Evolutionary conservation across 306 rosid species (phyloP).

Genomic region (Luffa acutangula): DNA sequence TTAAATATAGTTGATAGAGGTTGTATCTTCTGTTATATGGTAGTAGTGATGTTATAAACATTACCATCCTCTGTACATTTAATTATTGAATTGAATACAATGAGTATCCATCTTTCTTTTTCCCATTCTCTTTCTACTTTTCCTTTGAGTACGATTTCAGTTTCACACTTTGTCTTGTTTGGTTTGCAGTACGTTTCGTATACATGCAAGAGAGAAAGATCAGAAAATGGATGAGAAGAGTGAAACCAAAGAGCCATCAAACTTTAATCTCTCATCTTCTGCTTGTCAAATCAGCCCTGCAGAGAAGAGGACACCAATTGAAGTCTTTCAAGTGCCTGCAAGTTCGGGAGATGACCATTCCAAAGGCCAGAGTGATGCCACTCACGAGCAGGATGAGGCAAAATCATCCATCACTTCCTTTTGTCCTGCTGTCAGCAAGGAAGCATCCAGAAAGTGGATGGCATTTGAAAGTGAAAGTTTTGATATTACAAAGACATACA

Average conservation of each 20-base stretch:
- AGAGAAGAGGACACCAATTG: neutral
- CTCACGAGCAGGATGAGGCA: neutral
- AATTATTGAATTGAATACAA: neutral
- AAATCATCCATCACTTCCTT: neutral
- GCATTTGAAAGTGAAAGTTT: constrained; percentile 41
- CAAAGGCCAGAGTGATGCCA: neutral
- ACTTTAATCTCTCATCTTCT: neutral
- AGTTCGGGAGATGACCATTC: neutral
- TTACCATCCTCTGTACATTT: neutral
- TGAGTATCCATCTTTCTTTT: neutral
- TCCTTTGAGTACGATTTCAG: neutral
- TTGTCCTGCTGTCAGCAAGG: constrained; percentile 13
- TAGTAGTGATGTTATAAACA: neutral
- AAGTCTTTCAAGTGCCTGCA: constrained; percentile 8
- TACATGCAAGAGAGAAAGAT: neutral
- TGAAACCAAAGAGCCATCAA: neutral
- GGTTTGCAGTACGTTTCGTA: neutral
- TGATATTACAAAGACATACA: neutral
- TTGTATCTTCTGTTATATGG: neutral
- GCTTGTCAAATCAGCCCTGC: neutral
- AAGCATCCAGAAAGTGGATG: constrained; percentile 59
- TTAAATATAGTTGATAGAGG: neutral
- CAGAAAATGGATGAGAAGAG: neutral
- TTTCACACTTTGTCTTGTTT: neutral
- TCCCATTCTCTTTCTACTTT: neutral